phyloP scores from a whole-genome alignment of 2,329 filamentous ascomycete species.

The Trichoderma guizhouense region DNA sequence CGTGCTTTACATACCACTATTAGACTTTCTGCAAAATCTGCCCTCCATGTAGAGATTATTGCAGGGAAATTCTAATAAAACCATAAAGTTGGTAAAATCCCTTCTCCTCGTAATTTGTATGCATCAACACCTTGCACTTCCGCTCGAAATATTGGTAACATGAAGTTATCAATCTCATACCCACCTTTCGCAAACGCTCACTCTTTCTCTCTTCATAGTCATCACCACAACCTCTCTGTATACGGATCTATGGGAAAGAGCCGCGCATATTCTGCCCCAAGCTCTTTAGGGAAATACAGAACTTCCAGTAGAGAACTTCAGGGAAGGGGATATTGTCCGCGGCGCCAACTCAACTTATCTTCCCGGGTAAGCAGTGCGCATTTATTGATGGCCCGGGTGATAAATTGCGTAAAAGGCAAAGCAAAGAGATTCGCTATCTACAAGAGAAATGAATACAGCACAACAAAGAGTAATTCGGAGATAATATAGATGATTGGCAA shows the following conservation, averaged over 20 bases:
- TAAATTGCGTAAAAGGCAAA: background rate
- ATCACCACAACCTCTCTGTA: background rate
- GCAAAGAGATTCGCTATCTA: background rate
- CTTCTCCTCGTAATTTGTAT: no score
- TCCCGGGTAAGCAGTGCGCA: background rate
- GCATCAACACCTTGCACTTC: no score
- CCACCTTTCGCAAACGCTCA: no score
- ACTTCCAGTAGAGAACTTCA: background rate
- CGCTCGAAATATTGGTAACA: no score
- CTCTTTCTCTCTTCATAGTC: no score
- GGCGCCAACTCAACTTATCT: background rate
- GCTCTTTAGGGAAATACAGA: background rate
- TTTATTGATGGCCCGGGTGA: background rate
- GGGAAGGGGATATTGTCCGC: background rate
- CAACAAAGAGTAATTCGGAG: background rate
- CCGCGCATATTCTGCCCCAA: accelerated
- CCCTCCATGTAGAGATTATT: no score
- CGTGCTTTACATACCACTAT: no score
- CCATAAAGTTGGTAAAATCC: no score
- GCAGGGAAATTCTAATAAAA: no score
- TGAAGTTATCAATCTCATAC: no score
- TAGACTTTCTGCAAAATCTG: no score
- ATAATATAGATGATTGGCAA: background rate
- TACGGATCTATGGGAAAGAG: background rate
- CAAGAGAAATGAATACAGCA: background rate